These are phyloP conservation scores for Aspergillus bridgeri DNA, from an alignment of 495 filamentous ascomycete genomes.

Conservation along the genomic window DNA sequence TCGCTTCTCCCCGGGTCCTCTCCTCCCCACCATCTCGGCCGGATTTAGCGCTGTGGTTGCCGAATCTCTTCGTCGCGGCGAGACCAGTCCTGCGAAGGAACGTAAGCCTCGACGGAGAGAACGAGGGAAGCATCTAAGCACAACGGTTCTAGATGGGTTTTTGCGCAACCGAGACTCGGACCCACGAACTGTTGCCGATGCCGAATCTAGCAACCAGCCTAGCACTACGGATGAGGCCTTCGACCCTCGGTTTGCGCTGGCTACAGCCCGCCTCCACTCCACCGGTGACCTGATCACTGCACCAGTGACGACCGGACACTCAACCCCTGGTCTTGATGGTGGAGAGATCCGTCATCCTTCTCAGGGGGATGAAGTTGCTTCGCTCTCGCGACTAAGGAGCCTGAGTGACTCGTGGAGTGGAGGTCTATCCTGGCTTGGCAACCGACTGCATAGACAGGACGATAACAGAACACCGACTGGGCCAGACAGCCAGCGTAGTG, in stretches of 20 bases:
- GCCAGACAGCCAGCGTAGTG: not conserved
- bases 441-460: slow-evolving; percentile 14
- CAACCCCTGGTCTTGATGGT: slow-evolving; percentile 25
- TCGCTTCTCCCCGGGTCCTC: slow-evolving; percentile 46
- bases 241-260: slow-evolving; percentile 21
- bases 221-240: slow-evolving; percentile 12
- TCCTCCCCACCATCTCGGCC: slow-evolving; percentile 51
- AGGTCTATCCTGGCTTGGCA: slow-evolving; percentile 43
- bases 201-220: not conserved
- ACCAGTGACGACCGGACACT: slow-evolving; percentile 23
- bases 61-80: slow-evolving; percentile 56
- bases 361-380: slow-evolving; percentile 18
- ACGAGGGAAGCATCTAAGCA: slow-evolving; percentile 29
- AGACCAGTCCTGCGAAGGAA: slow-evolving; percentile 38
- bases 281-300: slow-evolving; percentile 22
- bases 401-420: slow-evolving; percentile 45
- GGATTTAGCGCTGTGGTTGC: slow-evolving; percentile 59
- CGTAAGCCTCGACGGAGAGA: slow-evolving; percentile 23
- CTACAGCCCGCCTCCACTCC: slow-evolving; percentile 31
- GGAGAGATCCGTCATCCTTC: slow-evolving; percentile 12
- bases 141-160: slow-evolving; percentile 22
- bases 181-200: slow-evolving; percentile 11
- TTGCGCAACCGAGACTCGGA: slow-evolving; percentile 21
- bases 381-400: slow-evolving; percentile 35
- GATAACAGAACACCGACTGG: not conserved